A percentile compares a stretch with the other conserved stretches of the same genome.
Conservation (phyloP, 2,329 filamentous ascomycete species). For the Colletotrichum sp. region DNA sequence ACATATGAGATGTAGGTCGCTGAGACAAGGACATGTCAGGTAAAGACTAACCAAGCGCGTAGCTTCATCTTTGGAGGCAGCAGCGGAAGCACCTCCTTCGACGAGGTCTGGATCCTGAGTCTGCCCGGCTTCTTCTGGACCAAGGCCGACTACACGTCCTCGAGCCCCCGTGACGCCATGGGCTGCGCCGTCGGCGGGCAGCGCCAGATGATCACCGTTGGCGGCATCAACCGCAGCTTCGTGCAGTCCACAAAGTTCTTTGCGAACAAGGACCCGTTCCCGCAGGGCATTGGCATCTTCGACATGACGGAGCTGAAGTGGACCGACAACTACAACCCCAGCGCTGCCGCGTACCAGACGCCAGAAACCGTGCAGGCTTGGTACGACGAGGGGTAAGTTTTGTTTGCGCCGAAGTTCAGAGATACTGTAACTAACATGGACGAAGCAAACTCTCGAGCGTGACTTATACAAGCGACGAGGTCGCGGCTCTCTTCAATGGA, state of each 20-base stretch:
- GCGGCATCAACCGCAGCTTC: neutral
- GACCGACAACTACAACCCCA: slow-evolving; percentile 14
- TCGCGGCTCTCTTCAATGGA: neutral
- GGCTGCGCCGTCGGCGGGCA: slow-evolving; percentile 18
- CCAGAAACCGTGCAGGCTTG: slow-evolving; percentile 8
- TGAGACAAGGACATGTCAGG: too few species aligned
- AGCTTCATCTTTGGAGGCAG: slow-evolving; percentile 24
- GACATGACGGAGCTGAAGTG: slow-evolving; percentile 20
- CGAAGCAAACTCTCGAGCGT: neutral
- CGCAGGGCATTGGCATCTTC: slow-evolving; percentile 21
- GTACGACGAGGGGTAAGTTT: slow-evolving; percentile 17
- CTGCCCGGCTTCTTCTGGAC: slow-evolving; percentile 24
- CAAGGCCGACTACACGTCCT: slow-evolving; percentile 11
- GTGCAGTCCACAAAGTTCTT: neutral
- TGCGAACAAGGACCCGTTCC: slow-evolving; percentile 1
- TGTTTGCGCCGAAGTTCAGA: neutral
- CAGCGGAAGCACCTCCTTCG: neutral
- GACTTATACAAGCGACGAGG: neutral
- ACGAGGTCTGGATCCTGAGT: slow-evolving; percentile 20
- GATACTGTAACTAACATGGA: neutral
- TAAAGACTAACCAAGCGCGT: neutral
- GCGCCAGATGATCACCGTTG: slow-evolving; percentile 23
- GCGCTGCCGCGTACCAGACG: slow-evolving; percentile 12
- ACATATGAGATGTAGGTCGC: slow-evolving; percentile 23
- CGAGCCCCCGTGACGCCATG: slow-evolving; percentile 4